Conservation (phyloP, 768 basidiomycete species). For the Tricholomella constricta region DNA sequence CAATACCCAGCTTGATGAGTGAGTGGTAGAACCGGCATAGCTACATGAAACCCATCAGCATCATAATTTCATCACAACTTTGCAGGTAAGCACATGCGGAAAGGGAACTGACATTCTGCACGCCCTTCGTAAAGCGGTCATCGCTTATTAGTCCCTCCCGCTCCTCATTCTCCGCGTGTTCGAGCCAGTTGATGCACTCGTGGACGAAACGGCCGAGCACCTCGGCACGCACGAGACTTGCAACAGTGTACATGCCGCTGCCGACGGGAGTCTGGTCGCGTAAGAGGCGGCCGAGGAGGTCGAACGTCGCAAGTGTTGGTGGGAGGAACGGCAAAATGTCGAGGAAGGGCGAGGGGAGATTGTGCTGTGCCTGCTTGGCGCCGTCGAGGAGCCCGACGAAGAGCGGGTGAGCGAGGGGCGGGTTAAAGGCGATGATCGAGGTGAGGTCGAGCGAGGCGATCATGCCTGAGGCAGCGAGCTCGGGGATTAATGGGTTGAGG, state of each 20-base stretch:
- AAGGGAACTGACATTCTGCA: constrained; percentile 60
- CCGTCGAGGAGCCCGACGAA: constrained; percentile 56
- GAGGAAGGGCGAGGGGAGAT: constrained; percentile 52
- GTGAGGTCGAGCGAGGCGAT: constrained; percentile 71
- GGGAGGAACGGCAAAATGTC: constrained; percentile 67
- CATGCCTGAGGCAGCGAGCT: constrained; percentile 48
- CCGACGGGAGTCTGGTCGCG: constrained; percentile 56
- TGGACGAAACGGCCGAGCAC: constrained; percentile 73
- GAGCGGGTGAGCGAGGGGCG: constrained; percentile 68
- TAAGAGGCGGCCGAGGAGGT: constrained; percentile 69
- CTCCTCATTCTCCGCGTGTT: constrained; percentile 69
- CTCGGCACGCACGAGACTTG: constrained; percentile 63
- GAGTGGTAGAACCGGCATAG: constrained; percentile 78
- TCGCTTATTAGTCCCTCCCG: constrained; percentile 68
- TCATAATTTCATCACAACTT: background rate
- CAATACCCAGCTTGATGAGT: constrained; percentile 64
- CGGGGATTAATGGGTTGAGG: constrained; percentile 51
- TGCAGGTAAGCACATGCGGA: background rate
- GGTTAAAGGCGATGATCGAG: constrained; percentile 66
- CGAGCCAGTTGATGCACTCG: constrained; percentile 68
- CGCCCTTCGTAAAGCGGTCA: constrained; percentile 71
- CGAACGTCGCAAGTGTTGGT: constrained; percentile 72
- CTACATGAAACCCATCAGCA: constrained; percentile 33
- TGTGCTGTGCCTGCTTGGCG: constrained; percentile 34
- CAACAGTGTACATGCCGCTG: constrained; percentile 54